A percentile compares a stretch with the other conserved stretches of the same genome.
These are phyloP conservation scores for Rhododendron simsii DNA, from an alignment of 148 eudicot species.

Conservation along the genomic window DNA sequence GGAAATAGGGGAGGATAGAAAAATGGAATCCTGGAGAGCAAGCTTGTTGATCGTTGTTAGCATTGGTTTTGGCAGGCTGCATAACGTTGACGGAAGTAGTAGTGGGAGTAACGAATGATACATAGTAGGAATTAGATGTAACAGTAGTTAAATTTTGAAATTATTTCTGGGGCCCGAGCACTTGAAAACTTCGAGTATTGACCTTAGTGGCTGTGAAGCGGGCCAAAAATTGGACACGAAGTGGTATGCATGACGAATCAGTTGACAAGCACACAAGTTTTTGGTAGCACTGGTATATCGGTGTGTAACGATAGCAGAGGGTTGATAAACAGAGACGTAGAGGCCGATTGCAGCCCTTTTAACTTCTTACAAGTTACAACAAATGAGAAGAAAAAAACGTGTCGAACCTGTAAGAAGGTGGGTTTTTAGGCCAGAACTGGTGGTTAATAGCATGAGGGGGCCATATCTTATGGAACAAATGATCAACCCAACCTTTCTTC, in stretches of 20 bases:
- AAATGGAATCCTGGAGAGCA: background rate
- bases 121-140: background rate
- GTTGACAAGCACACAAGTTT: background rate
- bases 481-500: constrained; percentile 83
- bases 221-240: background rate
- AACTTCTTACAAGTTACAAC: no score
- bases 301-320: background rate
- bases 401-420: constrained; percentile 57
- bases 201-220: background rate
- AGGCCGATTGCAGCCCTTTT: background rate
- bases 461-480: constrained; percentile 75
- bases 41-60: background rate
- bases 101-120: background rate
- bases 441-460: constrained; percentile 58
- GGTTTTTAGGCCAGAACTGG: constrained; percentile 72
- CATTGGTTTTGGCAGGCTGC: background rate
- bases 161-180: no score
- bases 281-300: background rate
- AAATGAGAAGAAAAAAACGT: background rate
- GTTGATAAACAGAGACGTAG: background rate
- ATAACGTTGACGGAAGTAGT: no score
- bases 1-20: background rate
- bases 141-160: no score
- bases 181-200: background rate
- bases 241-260: background rate